phyloP scores from a whole-genome alignment of 2,329 filamentous ascomycete species.

The Didymella sp. region DNA sequence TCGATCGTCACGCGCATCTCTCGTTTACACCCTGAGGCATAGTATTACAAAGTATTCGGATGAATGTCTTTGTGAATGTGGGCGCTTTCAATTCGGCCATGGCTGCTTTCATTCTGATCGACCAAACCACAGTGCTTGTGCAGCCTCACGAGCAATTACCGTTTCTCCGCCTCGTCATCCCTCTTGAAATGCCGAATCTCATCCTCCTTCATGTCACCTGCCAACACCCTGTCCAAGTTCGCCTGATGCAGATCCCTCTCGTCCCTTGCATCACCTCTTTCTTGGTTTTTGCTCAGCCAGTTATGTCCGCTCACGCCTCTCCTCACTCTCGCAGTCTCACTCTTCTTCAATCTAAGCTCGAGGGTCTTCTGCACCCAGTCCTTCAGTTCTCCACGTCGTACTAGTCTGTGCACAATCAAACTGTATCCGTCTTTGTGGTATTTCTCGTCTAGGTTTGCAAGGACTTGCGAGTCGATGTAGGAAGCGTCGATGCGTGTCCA shows the following conservation, averaged over 20 bases:
- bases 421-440: constrained; percentile 27
- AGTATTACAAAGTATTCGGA: not conserved
- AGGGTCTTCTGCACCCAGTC: constrained; percentile 28
- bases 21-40: not conserved
- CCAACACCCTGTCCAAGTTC: constrained; percentile 23
- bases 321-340: not conserved
- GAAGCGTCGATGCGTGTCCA: constrained; percentile 32
- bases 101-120: not conserved
- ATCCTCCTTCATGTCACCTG: constrained; percentile 24
- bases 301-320: constrained; percentile 9
- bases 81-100: not conserved
- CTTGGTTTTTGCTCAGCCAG: constrained; percentile 39
- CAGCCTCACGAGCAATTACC: not conserved
- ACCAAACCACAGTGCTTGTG: not conserved
- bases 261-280: constrained; percentile 26
- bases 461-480: constrained; percentile 27
- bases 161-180: constrained; percentile 8
- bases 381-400: constrained; percentile 26
- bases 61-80: not conserved
- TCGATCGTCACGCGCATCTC: too few species aligned
- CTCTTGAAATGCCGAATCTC: constrained; percentile 20
- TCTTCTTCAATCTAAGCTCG: constrained; percentile 17
- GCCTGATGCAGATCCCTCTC: constrained; percentile 20
- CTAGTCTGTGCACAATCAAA: constrained; percentile 25
- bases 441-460: constrained; percentile 23